Evolutionary conservation across 2,329 filamentous ascomycete genomes (phyloP), one percentile per base, ranked within the genome.

Genomic region (Fusarium sp.): DNA sequence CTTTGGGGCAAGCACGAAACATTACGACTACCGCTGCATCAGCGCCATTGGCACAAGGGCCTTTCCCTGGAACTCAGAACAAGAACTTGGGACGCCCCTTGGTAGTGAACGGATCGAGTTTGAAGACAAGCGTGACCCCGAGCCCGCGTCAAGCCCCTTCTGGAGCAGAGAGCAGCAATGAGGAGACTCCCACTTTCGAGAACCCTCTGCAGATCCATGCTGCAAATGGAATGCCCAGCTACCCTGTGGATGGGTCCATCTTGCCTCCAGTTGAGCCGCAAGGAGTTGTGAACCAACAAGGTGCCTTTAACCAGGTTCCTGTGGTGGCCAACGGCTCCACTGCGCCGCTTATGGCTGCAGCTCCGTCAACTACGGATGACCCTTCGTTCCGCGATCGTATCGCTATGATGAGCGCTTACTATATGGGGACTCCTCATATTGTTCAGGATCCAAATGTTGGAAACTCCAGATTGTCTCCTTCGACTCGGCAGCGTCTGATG

Each of bases 31-130:
- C 80, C 6, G 81, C 78, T 23, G 78, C 78, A 42, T 80, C 82
- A 2, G 77, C 81, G 1, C 79, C 84, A 4, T 71, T 82, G n/a
- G 43, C 72, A 30, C 79, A 82, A 4, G 77, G 78, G 0, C 77
- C 82, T 2, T 82, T 83, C 47, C 64, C 80, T 2, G 77, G 78
- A 16, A 69, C 60, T 47, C 80, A 78, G 46, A 80, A 71, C 56
- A 81, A 75, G 34, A 74, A 75, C 40, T 66, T 73, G 21, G 75
- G 81, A 10, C 82, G 85, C 13, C 87, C 87, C 1, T 75, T 88
- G 4, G 83, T 89, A 12, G 87, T 88, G 5, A 86, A 87, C 56
- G 84, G 84, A 6, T 85, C 84, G 7, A 78, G 78, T 8, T 69
- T 82, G 46, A 81, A 78, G 63, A 78, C 79, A 8, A 78, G 76